A percentile compares a stretch with the other conserved stretches of the same genome.
These are phyloP conservation scores for Fusarium neocosmosporiellum DNA, from an alignment of 2,329 filamentous ascomycete genomes.

Conservation along the genomic window DNA sequence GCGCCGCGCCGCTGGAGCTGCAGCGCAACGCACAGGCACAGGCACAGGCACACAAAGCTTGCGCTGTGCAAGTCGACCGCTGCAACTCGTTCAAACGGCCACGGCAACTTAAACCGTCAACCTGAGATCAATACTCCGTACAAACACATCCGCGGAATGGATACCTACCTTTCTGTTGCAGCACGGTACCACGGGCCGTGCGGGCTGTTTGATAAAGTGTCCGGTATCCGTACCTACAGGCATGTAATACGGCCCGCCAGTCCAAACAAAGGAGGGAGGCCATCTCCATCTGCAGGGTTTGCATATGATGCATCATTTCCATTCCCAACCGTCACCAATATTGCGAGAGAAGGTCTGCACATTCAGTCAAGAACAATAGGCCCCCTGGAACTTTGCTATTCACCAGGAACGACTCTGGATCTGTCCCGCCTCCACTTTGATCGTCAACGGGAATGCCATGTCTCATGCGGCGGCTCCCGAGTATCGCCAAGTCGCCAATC, in stretches of 20 bases:
- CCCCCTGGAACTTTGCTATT: neutral
- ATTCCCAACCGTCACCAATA: constrained; percentile 17
- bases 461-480: constrained; percentile 28
- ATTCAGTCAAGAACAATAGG: neutral
- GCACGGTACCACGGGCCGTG: neutral
- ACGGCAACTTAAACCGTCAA: neutral
- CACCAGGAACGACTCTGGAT: neutral
- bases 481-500: constrained; percentile 1
- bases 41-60: neutral
- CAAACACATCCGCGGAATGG: neutral
- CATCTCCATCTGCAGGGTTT: constrained; percentile 25
- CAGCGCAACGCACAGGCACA: neutral
- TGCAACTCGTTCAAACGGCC: neutral
- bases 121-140: neutral
- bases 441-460: constrained; percentile 31
- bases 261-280: neutral
- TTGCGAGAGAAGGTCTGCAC: neutral
- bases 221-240: constrained; percentile 15
- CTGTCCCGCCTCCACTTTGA: constrained; percentile 19
- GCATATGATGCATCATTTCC: constrained; percentile 5
- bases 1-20: neutral
- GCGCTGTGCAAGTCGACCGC: neutral
- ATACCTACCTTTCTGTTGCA: neutral
- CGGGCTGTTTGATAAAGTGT: constrained; percentile 5
- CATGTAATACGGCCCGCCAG: constrained; percentile 15